A percentile compares a stretch with the other conserved stretches of the same genome.
Evolutionary conservation across 2,329 filamentous ascomycete species (phyloP).

Genomic region (Nectriaceae sp.): DNA sequence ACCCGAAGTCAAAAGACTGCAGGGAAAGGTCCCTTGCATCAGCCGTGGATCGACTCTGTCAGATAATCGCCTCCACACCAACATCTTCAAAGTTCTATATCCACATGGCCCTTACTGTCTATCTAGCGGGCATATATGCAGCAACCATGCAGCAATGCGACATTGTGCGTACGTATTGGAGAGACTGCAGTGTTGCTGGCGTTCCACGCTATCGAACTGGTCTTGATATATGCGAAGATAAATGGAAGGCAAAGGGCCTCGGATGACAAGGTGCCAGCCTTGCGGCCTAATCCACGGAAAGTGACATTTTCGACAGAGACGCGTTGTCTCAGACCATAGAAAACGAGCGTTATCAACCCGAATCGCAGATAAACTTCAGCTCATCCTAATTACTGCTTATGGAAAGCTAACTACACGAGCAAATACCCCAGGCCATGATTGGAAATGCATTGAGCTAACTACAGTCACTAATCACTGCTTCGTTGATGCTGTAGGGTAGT

Average conservation of each 20-base stretch:
- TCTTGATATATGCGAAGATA: slow-evolving; percentile 34
- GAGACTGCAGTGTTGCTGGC: slow-evolving; percentile 37
- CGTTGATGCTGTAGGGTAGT: no score
- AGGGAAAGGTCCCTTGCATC: slow-evolving; percentile 24
- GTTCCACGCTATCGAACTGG: slow-evolving; percentile 37
- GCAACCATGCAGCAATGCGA: slow-evolving; percentile 34
- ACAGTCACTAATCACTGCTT: no score
- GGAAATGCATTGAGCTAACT: no score
- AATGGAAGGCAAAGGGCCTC: slow-evolving; percentile 32
- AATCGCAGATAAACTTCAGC: no score
- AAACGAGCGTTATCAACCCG: no score
- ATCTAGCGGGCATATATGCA: slow-evolving; percentile 39
- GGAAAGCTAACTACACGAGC: no score
- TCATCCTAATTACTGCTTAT: no score
- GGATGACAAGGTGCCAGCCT: slow-evolving; percentile 3
- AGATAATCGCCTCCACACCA: slow-evolving; percentile 32
- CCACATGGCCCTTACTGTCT: slow-evolving; percentile 40
- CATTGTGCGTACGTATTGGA: slow-evolving; percentile 39
- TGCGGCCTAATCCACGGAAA: no score
- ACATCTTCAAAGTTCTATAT: slow-evolving; percentile 40
- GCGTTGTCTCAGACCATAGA: no score
- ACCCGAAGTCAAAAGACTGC: background rate
- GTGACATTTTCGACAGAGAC: no score
- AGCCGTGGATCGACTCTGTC: slow-evolving; percentile 38
- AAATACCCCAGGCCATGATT: no score